Base-by-base conservation (phyloP, 495 filamentous ascomycete species). In the Evansstolkia leycettana region DNA sequence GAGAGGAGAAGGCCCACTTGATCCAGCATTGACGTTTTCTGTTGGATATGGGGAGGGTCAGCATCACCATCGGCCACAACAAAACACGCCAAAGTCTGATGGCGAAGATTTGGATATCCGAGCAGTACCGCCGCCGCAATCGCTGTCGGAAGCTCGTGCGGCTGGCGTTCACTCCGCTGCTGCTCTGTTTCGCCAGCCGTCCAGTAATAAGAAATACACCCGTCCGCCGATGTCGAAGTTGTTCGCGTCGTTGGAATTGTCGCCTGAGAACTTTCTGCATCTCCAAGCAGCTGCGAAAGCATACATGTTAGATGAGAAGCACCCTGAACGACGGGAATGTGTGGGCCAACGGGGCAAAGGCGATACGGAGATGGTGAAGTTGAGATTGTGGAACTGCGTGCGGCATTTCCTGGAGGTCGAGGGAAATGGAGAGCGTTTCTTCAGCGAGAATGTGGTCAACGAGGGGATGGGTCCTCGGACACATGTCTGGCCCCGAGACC, bases 151-250 rank as follows among this genome's bases (percentile, higher is more conserved):
- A 39, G 64, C 65, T 19, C 68, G 69, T 16, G 57, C 66, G 27
- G 56, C 61, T 10, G 72, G 71, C 19, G 58, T 75, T 2, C 70
- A 76, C 48, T 73, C 72, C 26, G 70, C 72, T 2, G 69, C 69
- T 7, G 71, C 72, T 2, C 47, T 76, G n/a, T 78, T 75, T 33
- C 63, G 73, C 16, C 58, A 64, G 25, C 61, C 72, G 2, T 68
- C 70, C 2, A 60, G 49, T 39, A 63, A 62, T 40, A 72, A 72
- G 41, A 78, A 78, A 39, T 70, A 71, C 41, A 77, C 72, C 0
- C 60, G 75, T 9, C 73, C 74, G 11, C 70, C 74, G 2, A 77
- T 78, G 66, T 71, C 74, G 17, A 75, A 74, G 38, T 50, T 80
- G 9, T 77, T 72, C 40, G 43, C 62, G 1, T 74, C 72, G 1